Percentiles rank a stretch among this genome's conserved stretches.
Evolutionary conservation across 2,329 filamentous ascomycete species (phyloP).

Genomic region (Claviceps humidiphila): DNA sequence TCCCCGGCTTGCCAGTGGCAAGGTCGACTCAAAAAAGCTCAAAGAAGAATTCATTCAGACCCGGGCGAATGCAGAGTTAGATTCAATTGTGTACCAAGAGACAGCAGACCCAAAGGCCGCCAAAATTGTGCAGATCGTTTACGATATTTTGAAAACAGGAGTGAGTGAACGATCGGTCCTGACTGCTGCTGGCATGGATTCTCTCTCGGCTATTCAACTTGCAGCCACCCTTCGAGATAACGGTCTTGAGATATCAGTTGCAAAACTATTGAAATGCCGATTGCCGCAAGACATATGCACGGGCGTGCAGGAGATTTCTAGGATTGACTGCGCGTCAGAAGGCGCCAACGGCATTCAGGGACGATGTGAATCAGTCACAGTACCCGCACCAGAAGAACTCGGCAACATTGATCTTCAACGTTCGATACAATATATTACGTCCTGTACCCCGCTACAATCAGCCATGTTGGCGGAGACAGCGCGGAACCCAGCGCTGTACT

Average conservation of each 20-base stretch:
- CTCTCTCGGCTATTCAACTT: constrained; percentile 34
- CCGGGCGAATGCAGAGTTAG: constrained; percentile 6
- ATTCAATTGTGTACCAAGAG: neutral
- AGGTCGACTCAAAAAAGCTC: constrained; percentile 59
- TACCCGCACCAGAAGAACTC: neutral
- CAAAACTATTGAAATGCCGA: constrained; percentile 47
- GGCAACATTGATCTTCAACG: too few species aligned
- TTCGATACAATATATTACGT: constrained; percentile 15
- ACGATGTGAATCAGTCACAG: neutral
- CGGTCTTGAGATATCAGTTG: constrained; percentile 42
- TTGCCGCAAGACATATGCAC: constrained; percentile 21
- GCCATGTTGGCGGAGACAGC: constrained; percentile 71
- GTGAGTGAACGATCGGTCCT: constrained; percentile 30
- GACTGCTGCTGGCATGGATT: constrained; percentile 49
- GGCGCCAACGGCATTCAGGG: neutral
- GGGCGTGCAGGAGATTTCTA: neutral
- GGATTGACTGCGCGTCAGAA: neutral
- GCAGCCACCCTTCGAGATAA: constrained; percentile 47
- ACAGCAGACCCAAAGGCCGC: constrained; percentile 11
- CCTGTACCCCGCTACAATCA: constrained; percentile 61
- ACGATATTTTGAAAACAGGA: constrained; percentile 24
- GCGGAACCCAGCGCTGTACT: constrained; percentile 48
- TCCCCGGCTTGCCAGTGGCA: constrained; percentile 69
- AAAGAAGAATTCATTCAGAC: constrained; percentile 31
- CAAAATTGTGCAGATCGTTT: constrained; percentile 27